Base-by-base conservation (phyloP, 345 rosid genomes). In the Brassica nigra region DNA sequence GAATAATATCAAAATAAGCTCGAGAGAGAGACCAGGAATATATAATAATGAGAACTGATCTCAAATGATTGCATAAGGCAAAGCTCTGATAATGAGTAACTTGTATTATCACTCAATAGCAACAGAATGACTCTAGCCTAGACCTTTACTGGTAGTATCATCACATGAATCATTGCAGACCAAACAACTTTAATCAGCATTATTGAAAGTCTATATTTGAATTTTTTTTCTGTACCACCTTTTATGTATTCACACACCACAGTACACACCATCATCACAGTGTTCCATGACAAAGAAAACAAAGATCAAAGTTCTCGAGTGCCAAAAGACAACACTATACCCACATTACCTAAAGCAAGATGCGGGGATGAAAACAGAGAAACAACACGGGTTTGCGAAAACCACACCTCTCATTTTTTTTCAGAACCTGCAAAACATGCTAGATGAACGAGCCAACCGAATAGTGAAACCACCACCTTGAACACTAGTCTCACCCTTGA, bases 341-440 rank as follows among this genome's bases (percentile, higher is more conserved):
- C 82, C 86, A 78, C 79, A 83, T 81, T 82, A 70, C 39, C 80
- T 77, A 65, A 78, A 59, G 73, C 83, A 84, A 68, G 28, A 81
- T 39, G 76, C 71, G 67, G 55, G 8, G n/a, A 54, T 58, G 10
- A 62, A 81, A 77, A 75, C 54, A 80, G 67, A 83, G 75, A 61
- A 81, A 81, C 77, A 79, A 70, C 62, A 70, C 18, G 29, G 79
- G 49, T 79, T 84, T 69, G 64, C 11, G 66, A 70, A 78, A 86
- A 75, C 73, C 67, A 57, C 28, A 63, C 65, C 71, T 68, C n/a
- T 83, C 74, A 14, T n/a, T 59, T 88, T 86, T n/a, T 47, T 4
- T 49, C 57, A 92, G 29, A 93, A 85, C 89, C 92, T 94, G 59
- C 88, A 80, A 83, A 88, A 80, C 97, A 95, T 88, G 90, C 97